Base-by-base conservation (phyloP, 805 yeast genomes). In the Ogataea kodamae region DNA sequence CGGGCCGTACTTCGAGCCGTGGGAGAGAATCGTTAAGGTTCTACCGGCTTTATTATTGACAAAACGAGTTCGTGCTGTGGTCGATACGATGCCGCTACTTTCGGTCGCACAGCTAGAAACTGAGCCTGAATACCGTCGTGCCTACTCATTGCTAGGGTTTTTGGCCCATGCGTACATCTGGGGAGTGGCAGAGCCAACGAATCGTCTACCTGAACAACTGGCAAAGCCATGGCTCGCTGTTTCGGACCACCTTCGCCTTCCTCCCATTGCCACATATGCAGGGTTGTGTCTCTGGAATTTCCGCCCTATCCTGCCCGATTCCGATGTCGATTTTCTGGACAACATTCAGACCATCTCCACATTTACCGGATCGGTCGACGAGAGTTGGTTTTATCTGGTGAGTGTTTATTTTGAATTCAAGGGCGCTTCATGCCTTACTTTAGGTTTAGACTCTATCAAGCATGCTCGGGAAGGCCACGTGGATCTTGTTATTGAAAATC, bases 331-430 rank as follows among this genome's bases (percentile, higher is more conserved):
- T 39, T 52, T 74, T 42, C 69, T 85, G 27, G 78, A 81, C 34
- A 79, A 81, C 49, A 64, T 89, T 37, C 81, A 88, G 34, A 81
- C 94, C 1, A 73, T 84, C 41, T 76, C 75, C 55, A 87, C 96
- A 1, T 90, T 79, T 55, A 88, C 97, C 0, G 97, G 97, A 1
- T 75, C 87, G 4, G 74, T 80, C 25, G 97, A 89, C 60, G 97
- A 89, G 60, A 74, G 83, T 45, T 89, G 97, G 97, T 89, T 89
- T 57, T 89, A 86, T 57, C 65, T 88, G 39, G 90, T 89, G 7
- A 80, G 92, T 50, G 90, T 87, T 1, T 85, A 77, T 44, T 85
- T 90, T 51, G 97, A 89, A 60, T 71, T 76, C 47, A 76, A 71
- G 40, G 96, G 96, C 25, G 90, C 92, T 0, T 68, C 72, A 9